Evolutionary conservation across 2,329 filamentous ascomycete species (phyloP), one percentile per base, ranked within the genome.

Genomic region (Pyrenochaeta sp.): DNA sequence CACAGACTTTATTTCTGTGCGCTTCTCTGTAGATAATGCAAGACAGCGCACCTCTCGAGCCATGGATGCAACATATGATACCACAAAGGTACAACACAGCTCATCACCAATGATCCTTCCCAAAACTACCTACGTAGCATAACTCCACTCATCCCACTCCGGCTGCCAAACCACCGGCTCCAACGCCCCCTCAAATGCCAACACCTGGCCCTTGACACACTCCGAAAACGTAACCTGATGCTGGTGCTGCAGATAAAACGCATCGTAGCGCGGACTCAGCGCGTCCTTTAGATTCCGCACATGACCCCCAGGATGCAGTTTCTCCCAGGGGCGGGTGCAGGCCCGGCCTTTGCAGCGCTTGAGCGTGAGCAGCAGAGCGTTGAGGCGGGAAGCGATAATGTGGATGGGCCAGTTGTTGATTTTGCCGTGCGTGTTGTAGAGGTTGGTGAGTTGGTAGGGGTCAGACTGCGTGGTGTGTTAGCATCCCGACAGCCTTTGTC

Each of bases 271-370:
- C 0, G 56, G 13, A 3, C 69, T 39, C 41, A 86, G 66, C 0
- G 83, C 83, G 38, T 83, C 79, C 0, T 63, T 60, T 2, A 87
- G 65, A 17, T 63, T 81, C 19, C 63, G 61, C 1, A 86, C 83
- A 19, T 75, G 60, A 0, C 79, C 80, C 0, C 66, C 65, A 0
- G 82, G 82, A 52, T 86, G 82, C 4, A 86, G 65, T 4, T 74
- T 74, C 15, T 72, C 71, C 84, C 84, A 87, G 0, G 84, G 84
- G 14, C 77, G 63, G 3, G 76, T 71, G 54, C 84, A 87, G 0
- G 73, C 72, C 6, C 71, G 56, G 5, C 75, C 80, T 57, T 80
- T 79, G 67, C 84, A 87, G 8, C 80, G 81, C 69, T 87, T 86
- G 21, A 84, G 72, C 2, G 84, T 80, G 48, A 87, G 70, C 31